Base-by-base conservation (phyloP, 1,284 basidiomycete species). In the Entoloma clypeatum region DNA sequence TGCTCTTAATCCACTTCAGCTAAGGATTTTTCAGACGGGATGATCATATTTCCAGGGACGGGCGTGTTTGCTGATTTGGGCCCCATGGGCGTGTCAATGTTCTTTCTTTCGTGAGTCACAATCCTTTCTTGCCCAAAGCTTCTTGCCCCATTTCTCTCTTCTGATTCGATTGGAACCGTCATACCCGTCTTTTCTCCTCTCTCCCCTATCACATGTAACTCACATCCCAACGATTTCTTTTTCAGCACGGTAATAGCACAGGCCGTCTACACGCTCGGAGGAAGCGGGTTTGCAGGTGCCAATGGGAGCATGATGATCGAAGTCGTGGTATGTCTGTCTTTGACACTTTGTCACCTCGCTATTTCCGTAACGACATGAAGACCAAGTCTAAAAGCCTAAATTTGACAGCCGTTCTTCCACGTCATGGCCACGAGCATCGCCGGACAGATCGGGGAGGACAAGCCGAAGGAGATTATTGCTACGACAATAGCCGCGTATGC, bases 241-340 rank as follows among this genome's bases (percentile, higher is more conserved):
- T 40, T 28, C 34, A 63, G 60, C 16, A 55, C 65, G 9, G 44
- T 95, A 43, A 64, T 96, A 24, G 72, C 91, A 0, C 95, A 99
- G 60, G 66, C 97, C 13, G 77, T 87, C 1, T 98, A 91, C 62
- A 86, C 89, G 0, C 67, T 81, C 9, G 92, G 93, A 1, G 93
- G 90, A 1, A 92, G 88, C 50, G 87, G 86, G 27, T 98, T 98
- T 63, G 75, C 75, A 8, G 86, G 87, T 33, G 91, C 85, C 0
- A 98, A 96, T 64, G 93, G 93, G 7, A 94, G 89, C 41, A 97
- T 98, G 93, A 96, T 97, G 92, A 98, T 98, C 49, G 94, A 98
- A 63, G 91, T 93, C 8, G 91, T 96, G 50, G 86, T 89, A 61
- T 43, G 84, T 78, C 23, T 11, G 34, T 4, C 14, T 39, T n/a